Base-by-base conservation (phyloP, 805 yeast genomes). In the Saccharomycopsis javanensis region DNA sequence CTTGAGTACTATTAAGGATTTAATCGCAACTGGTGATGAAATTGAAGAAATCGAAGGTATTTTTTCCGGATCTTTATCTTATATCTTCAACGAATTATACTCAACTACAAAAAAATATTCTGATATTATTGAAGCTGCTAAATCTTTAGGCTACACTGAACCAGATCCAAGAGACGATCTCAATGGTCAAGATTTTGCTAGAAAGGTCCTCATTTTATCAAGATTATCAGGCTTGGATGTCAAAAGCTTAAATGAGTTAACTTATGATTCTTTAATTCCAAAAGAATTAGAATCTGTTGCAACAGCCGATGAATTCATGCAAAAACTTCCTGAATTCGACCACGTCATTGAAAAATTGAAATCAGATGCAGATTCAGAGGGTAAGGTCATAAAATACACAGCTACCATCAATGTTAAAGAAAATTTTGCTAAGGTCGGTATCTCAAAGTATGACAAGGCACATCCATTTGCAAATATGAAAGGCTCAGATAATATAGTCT, bases 151-250 rank as follows among this genome's bases (percentile, higher is more conserved):
- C 54, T 94, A 89, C 79, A 92, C 97, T 46, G 99, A 94, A 74
- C 99, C 99, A 53, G 99, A 94, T 71, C 99, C 99, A 72, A 85
- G 99, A 74, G 99, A 94, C 71, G 99, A 94, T 70, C 81, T 94
- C 72, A 94, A 92, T 71, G 99, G 99, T 56, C 79, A 94, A 69
- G 99, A 94, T 69, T 97, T 94, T 60, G 99, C 99, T 50, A 86
- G 99, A 79, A 94, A 94, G 72, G 97, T 94, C 31, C 90, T 99
- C 27, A 94, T 94, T 63, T 80, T 94, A 62, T 96, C 97, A 51
- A 86, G 99, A 77, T 79, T 94, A 55, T 79, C 97, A 15, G 99
- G 99, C 2, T 79, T 86, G 56, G 75, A 81, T 59, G 88, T 94
- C 38, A 86, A 85, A 68, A 85, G 94, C 11, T 96, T 98, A 64